phyloP scores from a whole-genome alignment of 257 asterid species.

The Nicotiana tomentosiformis region DNA sequence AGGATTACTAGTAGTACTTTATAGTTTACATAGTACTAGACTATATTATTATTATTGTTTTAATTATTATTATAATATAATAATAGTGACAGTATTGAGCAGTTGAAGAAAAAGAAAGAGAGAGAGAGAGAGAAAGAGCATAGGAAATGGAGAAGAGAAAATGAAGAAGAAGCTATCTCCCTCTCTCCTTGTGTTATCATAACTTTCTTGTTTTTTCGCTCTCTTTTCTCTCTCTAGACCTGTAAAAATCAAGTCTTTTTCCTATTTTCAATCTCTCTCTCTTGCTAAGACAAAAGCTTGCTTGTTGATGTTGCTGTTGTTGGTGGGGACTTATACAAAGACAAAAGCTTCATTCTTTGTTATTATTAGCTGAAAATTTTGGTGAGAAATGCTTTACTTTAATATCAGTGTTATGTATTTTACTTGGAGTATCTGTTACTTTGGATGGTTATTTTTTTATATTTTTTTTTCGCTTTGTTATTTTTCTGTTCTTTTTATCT shows the following conservation, averaged over 20 bases:
- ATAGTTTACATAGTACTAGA: too few relatives aligned
- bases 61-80: neutral
- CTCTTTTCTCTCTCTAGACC: constrained; percentile 59
- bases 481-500: neutral
- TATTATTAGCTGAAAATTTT: neutral
- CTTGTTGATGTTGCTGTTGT: too few relatives aligned
- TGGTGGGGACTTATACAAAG: too few relatives aligned
- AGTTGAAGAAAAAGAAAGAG: constrained; percentile 12
- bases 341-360: neutral
- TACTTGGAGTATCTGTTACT: neutral
- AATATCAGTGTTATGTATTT: neutral
- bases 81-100: constrained; percentile 14
- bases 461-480: neutral
- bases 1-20: neutral
- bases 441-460: too few relatives aligned
- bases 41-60: constrained; percentile 12
- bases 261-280: neutral
- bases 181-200: constrained; percentile 18
- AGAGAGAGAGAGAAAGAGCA: constrained; percentile 29
- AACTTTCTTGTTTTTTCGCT: constrained; percentile 27
- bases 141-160: constrained; percentile 73
- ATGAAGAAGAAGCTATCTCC: constrained; percentile 5
- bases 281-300: neutral
- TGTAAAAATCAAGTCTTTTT: constrained; percentile 11
- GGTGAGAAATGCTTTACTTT: neutral